These are phyloP conservation scores for Gloeostereum incarnatum DNA, from an alignment of 768 basidiomycete species.

Conservation along the genomic window DNA sequence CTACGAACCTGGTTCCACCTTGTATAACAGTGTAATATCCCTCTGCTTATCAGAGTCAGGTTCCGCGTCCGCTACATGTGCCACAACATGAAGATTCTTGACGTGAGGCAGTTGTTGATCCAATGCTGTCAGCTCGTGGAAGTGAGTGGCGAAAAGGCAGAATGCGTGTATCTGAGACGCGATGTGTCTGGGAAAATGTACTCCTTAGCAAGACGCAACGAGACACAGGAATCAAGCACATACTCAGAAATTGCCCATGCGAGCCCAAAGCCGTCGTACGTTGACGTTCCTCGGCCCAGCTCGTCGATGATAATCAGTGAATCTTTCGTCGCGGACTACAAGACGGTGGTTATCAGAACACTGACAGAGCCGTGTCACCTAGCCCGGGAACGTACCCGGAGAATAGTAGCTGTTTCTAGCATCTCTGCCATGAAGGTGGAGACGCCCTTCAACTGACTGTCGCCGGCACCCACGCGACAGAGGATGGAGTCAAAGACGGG, in stretches of 20 bases:
- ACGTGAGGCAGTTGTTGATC: constrained; percentile 83
- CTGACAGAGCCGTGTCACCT: not conserved
- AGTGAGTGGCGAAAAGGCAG: constrained; percentile 96
- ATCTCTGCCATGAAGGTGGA: constrained; percentile 99
- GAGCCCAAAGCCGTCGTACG: constrained; percentile 67
- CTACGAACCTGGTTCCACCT: constrained; percentile 78
- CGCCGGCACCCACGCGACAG: constrained; percentile 94
- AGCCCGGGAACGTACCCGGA: constrained; percentile 45
- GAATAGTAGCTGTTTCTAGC: constrained; percentile 95
- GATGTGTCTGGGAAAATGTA: constrained; percentile 60
- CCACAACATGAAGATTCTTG: constrained; percentile 92
- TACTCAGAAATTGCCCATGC: constrained; percentile 99
- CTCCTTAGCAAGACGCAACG: constrained; percentile 1
- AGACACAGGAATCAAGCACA: not conserved
- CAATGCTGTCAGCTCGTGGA: constrained; percentile 91
- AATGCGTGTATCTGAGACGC: constrained; percentile 89
- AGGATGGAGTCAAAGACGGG: constrained; percentile 95
- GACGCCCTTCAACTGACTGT: constrained; percentile 95
- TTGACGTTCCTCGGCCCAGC: constrained; percentile 89
- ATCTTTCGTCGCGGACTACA: constrained; percentile 81
- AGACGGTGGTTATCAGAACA: not conserved
- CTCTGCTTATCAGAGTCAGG: constrained; percentile 59
- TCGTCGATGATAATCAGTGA: constrained; percentile 98
- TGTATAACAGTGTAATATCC: constrained; percentile 90
- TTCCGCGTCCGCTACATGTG: constrained; percentile 72